These are phyloP conservation scores for Sherardia arvensis DNA, from an alignment of 257 asterid species.

Conservation along the genomic window DNA sequence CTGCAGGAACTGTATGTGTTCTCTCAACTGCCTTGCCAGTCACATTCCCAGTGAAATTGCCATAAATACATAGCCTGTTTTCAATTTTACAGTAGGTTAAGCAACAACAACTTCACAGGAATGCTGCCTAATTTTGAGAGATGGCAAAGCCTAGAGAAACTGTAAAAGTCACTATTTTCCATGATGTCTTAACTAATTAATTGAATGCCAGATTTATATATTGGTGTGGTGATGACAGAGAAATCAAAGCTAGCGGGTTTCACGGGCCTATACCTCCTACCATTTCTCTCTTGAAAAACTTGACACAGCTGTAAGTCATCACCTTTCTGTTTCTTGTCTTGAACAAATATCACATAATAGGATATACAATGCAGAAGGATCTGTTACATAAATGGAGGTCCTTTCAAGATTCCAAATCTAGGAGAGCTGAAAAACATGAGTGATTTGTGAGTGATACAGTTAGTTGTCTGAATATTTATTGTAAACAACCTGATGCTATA, in stretches of 20 bases:
- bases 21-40: not conserved
- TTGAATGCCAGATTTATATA: not conserved
- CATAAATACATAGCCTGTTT: too few species aligned
- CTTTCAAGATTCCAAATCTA: constrained; percentile 39
- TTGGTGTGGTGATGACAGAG: constrained; percentile 28
- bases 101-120: constrained; percentile 50
- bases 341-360: too few species aligned
- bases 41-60: too few species aligned
- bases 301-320: constrained; percentile 42
- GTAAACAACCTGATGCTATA: not conserved
- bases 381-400: constrained; percentile 40
- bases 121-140: constrained; percentile 30
- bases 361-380: constrained; percentile 62
- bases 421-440: constrained; percentile 26
- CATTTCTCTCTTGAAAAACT: constrained; percentile 32
- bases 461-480: not conserved
- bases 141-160: constrained; percentile 33
- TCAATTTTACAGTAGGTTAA: constrained; percentile 34
- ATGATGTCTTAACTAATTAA: not conserved
- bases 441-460: constrained; percentile 30
- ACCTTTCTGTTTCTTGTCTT: not conserved
- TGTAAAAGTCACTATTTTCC: constrained; percentile 35
- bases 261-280: constrained; percentile 56
- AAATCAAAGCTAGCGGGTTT: constrained; percentile 49
- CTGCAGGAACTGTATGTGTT: constrained; percentile 39